Conservation (phyloP, 805 yeast species). For the Pichia ethanolica region DNA sequence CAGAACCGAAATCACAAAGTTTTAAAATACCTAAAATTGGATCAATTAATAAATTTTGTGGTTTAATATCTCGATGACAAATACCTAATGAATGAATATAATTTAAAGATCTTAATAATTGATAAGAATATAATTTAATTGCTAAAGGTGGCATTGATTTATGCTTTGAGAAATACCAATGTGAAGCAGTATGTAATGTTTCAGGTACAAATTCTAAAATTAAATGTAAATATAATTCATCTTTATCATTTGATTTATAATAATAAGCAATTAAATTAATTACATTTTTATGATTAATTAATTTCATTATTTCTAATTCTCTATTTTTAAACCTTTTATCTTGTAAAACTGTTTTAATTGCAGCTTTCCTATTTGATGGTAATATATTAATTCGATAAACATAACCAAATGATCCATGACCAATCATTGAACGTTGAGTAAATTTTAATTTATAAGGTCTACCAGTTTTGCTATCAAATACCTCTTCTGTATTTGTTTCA, state of each 20-base stretch:
- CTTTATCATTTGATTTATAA: constrained; percentile 57
- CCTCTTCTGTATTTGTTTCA: constrained; percentile 48
- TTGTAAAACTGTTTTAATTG: constrained; percentile 93
- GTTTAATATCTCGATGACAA: constrained; percentile 92
- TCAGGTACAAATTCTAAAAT: constrained; percentile 94
- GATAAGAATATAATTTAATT: constrained; percentile 76
- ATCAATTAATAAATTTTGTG: constrained; percentile 81
- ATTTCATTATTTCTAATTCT: constrained; percentile 92
- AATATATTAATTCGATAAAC: constrained; percentile 82
- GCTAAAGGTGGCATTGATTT: constrained; percentile 83
- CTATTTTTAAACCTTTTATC: constrained; percentile 91
- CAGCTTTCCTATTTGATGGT: constrained; percentile 74
- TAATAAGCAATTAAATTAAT: constrained; percentile 84
- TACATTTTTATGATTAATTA: constrained; percentile 77
- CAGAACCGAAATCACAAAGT: constrained; percentile 94
- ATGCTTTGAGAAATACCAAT: constrained; percentile 70
- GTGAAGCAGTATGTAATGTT: constrained; percentile 84
- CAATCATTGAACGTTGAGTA: constrained; percentile 83
- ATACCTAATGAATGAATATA: constrained; percentile 69
- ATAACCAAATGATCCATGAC: constrained; percentile 99
- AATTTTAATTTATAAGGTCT: constrained; percentile 56
- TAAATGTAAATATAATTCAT: constrained; percentile 78
- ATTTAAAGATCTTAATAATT: constrained; percentile 68
- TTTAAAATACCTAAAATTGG: constrained; percentile 80
- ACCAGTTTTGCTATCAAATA: constrained; percentile 65